These are phyloP conservation scores for Anthracocystis walkeri DNA, from an alignment of 1,284 basidiomycete species.

Conservation along the genomic window DNA sequence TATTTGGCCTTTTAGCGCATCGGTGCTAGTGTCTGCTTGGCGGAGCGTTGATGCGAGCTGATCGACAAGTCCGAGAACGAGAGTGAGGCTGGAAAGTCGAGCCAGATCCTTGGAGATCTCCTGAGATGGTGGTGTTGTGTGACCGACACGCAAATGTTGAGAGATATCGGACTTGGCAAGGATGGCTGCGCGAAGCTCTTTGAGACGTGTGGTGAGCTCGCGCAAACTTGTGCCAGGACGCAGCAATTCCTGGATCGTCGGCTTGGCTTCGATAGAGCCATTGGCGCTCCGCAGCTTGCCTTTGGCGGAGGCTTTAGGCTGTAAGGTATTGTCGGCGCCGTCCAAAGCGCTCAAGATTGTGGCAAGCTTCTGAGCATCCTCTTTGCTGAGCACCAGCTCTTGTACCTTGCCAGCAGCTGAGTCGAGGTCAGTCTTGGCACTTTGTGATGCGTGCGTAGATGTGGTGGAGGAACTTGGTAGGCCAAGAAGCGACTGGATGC, in stretches of 20 bases:
- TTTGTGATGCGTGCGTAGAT: neutral
- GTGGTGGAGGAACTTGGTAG: conserved; percentile 23
- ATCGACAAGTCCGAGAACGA: conserved; percentile 40
- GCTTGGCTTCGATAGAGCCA: neutral
- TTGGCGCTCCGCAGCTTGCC: conserved; percentile 15
- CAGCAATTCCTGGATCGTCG: conserved; percentile 15
- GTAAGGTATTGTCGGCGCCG: conserved; percentile 6
- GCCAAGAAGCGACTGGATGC: conserved; percentile 34
- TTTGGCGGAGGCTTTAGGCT: conserved; percentile 8
- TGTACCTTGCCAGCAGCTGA: conserved; percentile 11
- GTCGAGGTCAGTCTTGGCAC: neutral
- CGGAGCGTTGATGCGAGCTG: conserved; percentile 41
- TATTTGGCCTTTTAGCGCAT: conserved; percentile 24
- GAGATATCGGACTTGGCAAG: conserved; percentile 18
- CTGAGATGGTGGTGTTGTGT: conserved; percentile 1
- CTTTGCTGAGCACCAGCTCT: conserved; percentile 26
- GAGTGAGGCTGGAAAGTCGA: conserved; percentile 28
- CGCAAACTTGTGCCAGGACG: conserved; percentile 26
- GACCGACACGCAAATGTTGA: conserved; percentile 14
- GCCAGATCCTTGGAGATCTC: conserved; percentile 16
- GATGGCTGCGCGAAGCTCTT: conserved; percentile 25
- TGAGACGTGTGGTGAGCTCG: conserved; percentile 27
- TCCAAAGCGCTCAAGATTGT: conserved; percentile 20
- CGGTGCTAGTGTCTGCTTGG: conserved; percentile 23
- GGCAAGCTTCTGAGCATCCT: conserved; percentile 25